Evolutionary conservation across 1,139 yeast genomes (phyloP).

Genomic region (Debaryomyces coudertii): DNA sequence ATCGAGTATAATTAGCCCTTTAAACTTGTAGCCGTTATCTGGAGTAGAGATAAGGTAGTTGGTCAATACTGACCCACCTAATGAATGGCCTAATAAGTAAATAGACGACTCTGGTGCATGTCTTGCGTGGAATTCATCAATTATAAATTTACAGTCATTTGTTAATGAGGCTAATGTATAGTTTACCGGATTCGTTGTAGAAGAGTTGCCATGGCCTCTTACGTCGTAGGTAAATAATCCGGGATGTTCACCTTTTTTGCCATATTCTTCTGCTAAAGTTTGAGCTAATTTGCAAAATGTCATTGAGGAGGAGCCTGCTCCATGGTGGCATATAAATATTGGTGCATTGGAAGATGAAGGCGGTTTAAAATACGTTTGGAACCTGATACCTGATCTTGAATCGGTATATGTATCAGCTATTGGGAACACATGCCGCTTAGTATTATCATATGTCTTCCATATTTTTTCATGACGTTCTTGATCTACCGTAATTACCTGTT

Average conservation of each 20-base stretch:
- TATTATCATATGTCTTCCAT: conserved; percentile 9
- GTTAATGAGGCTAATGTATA: conserved; percentile 57
- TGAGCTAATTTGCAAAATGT: conserved; percentile 65
- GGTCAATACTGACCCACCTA: conserved; percentile 87
- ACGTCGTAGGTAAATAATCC: conserved; percentile 77
- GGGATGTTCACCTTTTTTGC: conserved; percentile 28
- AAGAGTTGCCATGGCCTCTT: conserved; percentile 74
- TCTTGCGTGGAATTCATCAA: conserved; percentile 37
- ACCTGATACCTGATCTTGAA: conserved; percentile 19
- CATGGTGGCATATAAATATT: conserved; percentile 80
- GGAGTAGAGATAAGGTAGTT: conserved; percentile 31
- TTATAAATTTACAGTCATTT: conserved; percentile 56
- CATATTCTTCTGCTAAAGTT: conserved; percentile 26
- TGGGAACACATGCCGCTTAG: conserved; percentile 16
- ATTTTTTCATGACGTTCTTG: conserved; percentile 1
- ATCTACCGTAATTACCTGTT: not conserved
- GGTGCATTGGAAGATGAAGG: conserved; percentile 54
- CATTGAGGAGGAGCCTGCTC: conserved; percentile 90
- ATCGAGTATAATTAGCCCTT: conserved; percentile 79
- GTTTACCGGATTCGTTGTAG: conserved; percentile 27
- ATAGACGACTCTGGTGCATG: conserved; percentile 23
- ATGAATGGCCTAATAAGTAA: conserved; percentile 81
- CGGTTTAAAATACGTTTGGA: conserved; percentile 63
- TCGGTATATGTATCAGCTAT: conserved; percentile 17
- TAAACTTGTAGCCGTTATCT: conserved; percentile 28